phyloP scores from a whole-genome alignment of 345 rosid species.

The Zanthoxylum bungeanum region DNA sequence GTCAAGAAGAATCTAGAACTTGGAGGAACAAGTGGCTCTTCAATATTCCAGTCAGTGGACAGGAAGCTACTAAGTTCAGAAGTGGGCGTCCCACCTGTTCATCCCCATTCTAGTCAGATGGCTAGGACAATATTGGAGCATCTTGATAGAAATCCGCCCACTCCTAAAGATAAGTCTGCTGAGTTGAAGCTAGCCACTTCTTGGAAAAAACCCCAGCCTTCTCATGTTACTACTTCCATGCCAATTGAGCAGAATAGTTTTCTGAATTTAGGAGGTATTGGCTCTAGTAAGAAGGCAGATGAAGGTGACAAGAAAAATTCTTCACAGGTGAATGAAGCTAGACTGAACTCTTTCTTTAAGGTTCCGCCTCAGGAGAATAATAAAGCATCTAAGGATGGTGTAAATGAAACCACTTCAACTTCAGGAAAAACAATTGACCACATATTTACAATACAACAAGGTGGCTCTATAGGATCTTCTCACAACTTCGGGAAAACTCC shows the following conservation, averaged over 20 bases:
- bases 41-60: conserved; percentile 29
- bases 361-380: conserved; percentile 25
- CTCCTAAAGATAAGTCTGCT: conserved; percentile 60
- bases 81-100: conserved; percentile 49
- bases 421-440: conserved; percentile 24
- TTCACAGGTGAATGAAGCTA: conserved; percentile 31
- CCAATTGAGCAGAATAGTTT: conserved; percentile 27
- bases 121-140: conserved; percentile 77
- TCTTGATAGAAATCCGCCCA: conserved; percentile 62
- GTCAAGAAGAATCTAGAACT: too few species aligned
- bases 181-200: conserved; percentile 73
- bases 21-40: conserved; percentile 36
- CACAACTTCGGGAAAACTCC: conserved; percentile 27
- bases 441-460: conserved; percentile 13
- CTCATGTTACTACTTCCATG: conserved; percentile 24
- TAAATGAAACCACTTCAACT: conserved; percentile 26
- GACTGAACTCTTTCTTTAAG: conserved; percentile 28
- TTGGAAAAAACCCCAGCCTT: conserved; percentile 45
- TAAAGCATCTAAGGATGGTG: conserved; percentile 24
- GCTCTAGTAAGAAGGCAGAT: conserved; percentile 23
- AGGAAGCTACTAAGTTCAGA: conserved; percentile 40
- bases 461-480: conserved; percentile 28
- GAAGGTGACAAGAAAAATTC: conserved; percentile 27
- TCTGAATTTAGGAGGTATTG: conserved; percentile 24
- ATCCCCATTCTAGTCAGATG: conserved; percentile 68